phyloP scores from a whole-genome alignment of 2,329 filamentous ascomycete genomes.

The Colletotrichum somersetense region DNA sequence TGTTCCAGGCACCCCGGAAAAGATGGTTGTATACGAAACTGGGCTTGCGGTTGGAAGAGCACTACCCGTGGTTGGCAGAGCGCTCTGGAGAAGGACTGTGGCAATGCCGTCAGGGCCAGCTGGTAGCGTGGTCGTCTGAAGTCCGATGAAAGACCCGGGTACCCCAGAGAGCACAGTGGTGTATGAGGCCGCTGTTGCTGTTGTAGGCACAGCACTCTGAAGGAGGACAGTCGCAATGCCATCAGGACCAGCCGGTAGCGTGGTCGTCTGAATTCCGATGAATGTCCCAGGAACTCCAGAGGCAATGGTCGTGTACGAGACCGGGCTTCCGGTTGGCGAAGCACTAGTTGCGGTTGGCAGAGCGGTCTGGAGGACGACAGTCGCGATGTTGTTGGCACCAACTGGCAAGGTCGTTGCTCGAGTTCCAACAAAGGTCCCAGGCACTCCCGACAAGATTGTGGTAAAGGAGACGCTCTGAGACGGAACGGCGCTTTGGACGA shows the following conservation, averaged over 20 bases:
- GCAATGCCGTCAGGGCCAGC: background rate
- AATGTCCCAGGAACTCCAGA: background rate
- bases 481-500: conserved; percentile 12
- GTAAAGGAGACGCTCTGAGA: conserved; percentile 6
- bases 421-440: background rate
- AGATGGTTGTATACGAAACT: conserved; percentile 10
- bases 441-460: conserved; percentile 10
- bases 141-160: background rate
- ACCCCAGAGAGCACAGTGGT: background rate
- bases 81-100: conserved; percentile 11
- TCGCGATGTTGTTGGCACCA: conserved; percentile 9
- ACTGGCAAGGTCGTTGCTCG: conserved; percentile 7
- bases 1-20: conserved; percentile 4
- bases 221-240: background rate
- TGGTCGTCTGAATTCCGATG: background rate
- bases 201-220: background rate
- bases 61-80: background rate
- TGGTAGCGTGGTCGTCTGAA: conserved; percentile 6
- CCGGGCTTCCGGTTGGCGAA: background rate
- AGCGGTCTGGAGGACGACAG: conserved; percentile 16
- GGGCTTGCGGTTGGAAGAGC: background rate
- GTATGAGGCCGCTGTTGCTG: background rate
- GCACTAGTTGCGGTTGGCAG: background rate
- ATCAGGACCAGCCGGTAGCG: background rate
- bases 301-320: conserved; percentile 10